These are phyloP conservation scores for Silene latifolia DNA, from an alignment of 148 eudicot genomes.

Conservation along the genomic window DNA sequence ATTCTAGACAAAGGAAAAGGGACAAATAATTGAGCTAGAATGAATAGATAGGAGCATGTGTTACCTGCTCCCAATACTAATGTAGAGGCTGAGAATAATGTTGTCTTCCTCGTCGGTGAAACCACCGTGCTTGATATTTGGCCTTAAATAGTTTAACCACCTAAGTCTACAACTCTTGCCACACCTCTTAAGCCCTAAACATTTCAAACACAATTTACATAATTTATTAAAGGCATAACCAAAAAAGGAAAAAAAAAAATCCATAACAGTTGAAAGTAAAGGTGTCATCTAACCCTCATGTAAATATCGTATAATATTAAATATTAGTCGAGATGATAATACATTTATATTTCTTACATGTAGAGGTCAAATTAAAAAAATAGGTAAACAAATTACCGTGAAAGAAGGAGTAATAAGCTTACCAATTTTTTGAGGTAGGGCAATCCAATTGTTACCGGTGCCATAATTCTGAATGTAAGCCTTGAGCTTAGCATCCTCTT, in stretches of 20 bases:
- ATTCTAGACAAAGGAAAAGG: constrained; percentile 12
- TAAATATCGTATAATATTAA: no score
- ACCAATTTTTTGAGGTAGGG: constrained; percentile 93
- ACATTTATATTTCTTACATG: no score
- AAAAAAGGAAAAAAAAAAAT: no score
- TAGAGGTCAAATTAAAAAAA: no score
- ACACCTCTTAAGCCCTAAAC: constrained; percentile 86
- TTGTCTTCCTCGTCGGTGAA: constrained; percentile 95
- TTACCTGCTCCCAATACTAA: constrained; percentile 96
- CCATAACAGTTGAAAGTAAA: no score
- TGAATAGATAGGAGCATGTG: neutral
- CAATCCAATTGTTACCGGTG: constrained; percentile 87
- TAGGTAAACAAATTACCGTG: no score
- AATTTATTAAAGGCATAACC: no score
- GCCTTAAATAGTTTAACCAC: constrained; percentile 91
- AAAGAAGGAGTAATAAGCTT: neutral
- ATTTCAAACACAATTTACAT: neutral
- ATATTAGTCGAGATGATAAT: no score
- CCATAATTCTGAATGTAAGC: constrained; percentile 70
- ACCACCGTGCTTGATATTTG: constrained; percentile 93
- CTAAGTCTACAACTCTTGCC: constrained; percentile 94
- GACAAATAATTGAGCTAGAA: constrained; percentile 15
- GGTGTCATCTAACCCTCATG: no score
- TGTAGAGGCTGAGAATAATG: constrained; percentile 82
- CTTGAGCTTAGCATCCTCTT: constrained; percentile 86